Conservation (phyloP, 2,329 filamentous ascomycete genomes). For the Pseudogymnoascus destructans region DNA sequence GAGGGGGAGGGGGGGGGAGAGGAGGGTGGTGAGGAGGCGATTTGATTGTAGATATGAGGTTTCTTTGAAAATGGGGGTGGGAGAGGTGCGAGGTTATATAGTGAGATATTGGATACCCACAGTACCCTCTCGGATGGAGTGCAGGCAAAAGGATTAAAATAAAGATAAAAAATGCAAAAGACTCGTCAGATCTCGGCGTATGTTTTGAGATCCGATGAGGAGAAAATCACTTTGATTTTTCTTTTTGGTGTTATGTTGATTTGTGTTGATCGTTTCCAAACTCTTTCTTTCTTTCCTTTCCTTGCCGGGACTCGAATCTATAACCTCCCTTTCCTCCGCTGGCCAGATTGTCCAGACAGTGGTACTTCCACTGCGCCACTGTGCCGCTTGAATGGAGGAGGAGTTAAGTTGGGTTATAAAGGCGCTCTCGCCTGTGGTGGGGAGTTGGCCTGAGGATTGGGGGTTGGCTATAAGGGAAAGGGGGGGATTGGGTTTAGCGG, state of each 20-base stretch:
- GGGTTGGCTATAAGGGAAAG: not conserved
- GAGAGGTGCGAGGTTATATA: not conserved
- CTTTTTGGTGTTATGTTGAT: not conserved
- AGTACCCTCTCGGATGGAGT: not conserved
- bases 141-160: not conserved
- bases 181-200: not conserved
- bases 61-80: not conserved
- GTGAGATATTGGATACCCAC: conserved; percentile 2
- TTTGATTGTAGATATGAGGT: not conserved
- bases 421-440: not conserved
- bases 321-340: not conserved
- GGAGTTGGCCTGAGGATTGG: not conserved
- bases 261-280: not conserved
- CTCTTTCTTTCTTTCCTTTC: not conserved
- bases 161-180: not conserved
- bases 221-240: not conserved
- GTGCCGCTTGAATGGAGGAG: not conserved
- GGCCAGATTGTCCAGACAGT: conserved; percentile 4
- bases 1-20: conserved; percentile 26
- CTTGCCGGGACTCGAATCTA: not conserved
- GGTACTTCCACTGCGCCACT: conserved; percentile 1
- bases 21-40: conserved; percentile 18
- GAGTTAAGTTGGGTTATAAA: not conserved
- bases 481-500: not conserved
- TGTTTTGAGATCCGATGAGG: not conserved